Conservation (phyloP, 371 early-diverging fungal species). For the Lichtheimia hyalospora region DNA sequence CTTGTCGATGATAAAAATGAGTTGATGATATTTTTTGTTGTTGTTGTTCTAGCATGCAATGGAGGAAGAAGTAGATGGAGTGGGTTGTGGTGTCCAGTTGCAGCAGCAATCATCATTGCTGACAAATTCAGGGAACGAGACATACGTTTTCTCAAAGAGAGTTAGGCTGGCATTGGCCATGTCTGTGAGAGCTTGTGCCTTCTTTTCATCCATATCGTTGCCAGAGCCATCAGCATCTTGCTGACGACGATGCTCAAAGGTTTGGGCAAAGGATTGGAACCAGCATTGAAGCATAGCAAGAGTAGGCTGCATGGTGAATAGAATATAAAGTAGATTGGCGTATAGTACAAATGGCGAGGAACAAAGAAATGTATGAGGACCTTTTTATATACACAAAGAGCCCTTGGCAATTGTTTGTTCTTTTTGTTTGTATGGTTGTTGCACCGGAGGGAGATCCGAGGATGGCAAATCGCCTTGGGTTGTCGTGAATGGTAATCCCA, state of each 20-base stretch:
- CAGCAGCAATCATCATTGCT: background rate
- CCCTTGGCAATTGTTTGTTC: too few species aligned
- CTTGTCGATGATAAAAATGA: too few species aligned
- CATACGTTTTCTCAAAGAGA: conserved; percentile 23
- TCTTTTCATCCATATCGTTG: background rate
- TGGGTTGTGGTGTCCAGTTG: background rate
- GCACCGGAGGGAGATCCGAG: too few species aligned
- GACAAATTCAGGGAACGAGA: conserved; percentile 21
- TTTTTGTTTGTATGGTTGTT: too few species aligned
- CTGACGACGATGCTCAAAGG: conserved; percentile 1
- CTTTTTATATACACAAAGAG: too few species aligned
- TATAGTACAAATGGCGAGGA: too few species aligned
- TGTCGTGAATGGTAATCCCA: too few species aligned
- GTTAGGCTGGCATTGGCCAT: conserved; percentile 7
- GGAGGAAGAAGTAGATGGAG: background rate
- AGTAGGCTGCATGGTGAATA: background rate
- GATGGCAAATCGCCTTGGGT: too few species aligned
- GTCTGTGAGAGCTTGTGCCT: conserved; percentile 3
- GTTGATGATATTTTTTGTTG: too few species aligned
- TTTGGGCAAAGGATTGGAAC: background rate
- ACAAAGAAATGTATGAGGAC: too few species aligned
- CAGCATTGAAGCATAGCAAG: background rate
- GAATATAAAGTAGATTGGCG: too few species aligned
- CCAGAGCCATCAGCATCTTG: background rate
- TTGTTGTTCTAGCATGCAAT: background rate